These are phyloP conservation scores for Clitopilus hobsonii DNA, from an alignment of 768 basidiomycete species.

Conservation along the genomic window DNA sequence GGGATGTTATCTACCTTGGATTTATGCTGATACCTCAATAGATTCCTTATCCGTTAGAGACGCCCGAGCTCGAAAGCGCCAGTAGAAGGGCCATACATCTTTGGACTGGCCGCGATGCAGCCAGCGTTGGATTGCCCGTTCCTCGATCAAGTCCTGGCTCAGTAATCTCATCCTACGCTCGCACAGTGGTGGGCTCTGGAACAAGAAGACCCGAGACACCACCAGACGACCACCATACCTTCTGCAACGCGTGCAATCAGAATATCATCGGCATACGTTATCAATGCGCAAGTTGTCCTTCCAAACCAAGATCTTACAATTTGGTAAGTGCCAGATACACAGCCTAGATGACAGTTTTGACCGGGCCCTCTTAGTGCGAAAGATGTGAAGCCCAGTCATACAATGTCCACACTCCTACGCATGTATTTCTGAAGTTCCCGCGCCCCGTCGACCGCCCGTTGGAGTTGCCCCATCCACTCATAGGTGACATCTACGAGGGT, in stretches of 20 bases:
- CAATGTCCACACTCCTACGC: constrained; percentile 74
- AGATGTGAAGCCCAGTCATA: constrained; percentile 79
- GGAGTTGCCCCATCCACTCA: constrained; percentile 48
- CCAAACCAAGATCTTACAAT: constrained; percentile 63
- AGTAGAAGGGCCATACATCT: constrained; percentile 69
- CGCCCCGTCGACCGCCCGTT: constrained; percentile 64
- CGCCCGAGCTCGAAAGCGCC: constrained; percentile 63
- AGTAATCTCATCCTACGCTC: constrained; percentile 57
- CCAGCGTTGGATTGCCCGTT: constrained; percentile 44
- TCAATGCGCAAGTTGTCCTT: constrained; percentile 89
- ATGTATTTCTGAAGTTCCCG: constrained; percentile 85
- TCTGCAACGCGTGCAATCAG: constrained; percentile 62
- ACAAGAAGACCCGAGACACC: constrained; percentile 26
- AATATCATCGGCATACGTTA: constrained; percentile 75
- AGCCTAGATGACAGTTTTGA: background rate
- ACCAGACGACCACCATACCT: constrained; percentile 50
- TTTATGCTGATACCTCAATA: constrained; percentile 22
- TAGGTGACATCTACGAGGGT: constrained; percentile 47
- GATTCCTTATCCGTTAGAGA: constrained; percentile 84
- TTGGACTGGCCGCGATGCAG: constrained; percentile 76
- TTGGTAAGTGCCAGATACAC: constrained; percentile 47
- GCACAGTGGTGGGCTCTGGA: constrained; percentile 59
- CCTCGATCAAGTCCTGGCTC: constrained; percentile 51
- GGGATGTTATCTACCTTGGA: background rate
- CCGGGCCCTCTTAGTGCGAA: constrained; percentile 51